Evolutionary conservation across 106 monocot genomes (phyloP), one percentile per base, ranked within the genome.

Genomic region (Dioscorea alata): DNA sequence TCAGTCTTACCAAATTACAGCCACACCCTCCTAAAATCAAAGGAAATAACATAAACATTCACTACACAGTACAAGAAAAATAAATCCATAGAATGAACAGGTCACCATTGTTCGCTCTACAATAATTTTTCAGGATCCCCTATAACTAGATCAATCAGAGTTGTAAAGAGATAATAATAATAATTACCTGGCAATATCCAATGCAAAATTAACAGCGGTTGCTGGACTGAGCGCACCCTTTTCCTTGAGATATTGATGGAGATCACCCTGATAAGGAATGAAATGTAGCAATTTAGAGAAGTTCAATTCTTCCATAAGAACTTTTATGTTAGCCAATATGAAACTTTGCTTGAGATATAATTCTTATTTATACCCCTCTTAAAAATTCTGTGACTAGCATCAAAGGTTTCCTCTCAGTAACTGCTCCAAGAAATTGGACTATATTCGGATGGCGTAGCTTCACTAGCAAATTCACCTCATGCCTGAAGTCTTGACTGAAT

Each of bases 401-500:
- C 59, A 99, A 69, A 49, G 99, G 99, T 69, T 87, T 90, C 70
- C 83, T 93, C 62, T 99, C 92, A 18, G 97, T 99, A 48, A 93
- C 97, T 60, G 99, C 99, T 71, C 99, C 99, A 61, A 99, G 90
- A 66, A 99, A 93, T 66, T 99, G 99, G 23, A 99, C 99, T 69
- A 99, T 88, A 71, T 99, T 99, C 48, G 93, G 99, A 81, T 99
- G 99, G 3, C 99, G 80, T 75, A 99, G 75, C 81, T 99, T 99
- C 73, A 99, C 93, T 54, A 99, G 72, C 81, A 99, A 90, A 72
- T 91, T 89, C 13, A 96, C 95, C 82, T 96, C 95, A 69, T 96
- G 91, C 80, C 91, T 81, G 73, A 96, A 96, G 59, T 91, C 95
- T 78, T 91, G 95, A 67, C 95, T 95, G 84, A 69, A 89, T 56